A percentile compares a stretch with the other conserved stretches of the same genome.
phyloP scores from a whole-genome alignment of 257 asterid species.

The Nicotiana tabacum region DNA sequence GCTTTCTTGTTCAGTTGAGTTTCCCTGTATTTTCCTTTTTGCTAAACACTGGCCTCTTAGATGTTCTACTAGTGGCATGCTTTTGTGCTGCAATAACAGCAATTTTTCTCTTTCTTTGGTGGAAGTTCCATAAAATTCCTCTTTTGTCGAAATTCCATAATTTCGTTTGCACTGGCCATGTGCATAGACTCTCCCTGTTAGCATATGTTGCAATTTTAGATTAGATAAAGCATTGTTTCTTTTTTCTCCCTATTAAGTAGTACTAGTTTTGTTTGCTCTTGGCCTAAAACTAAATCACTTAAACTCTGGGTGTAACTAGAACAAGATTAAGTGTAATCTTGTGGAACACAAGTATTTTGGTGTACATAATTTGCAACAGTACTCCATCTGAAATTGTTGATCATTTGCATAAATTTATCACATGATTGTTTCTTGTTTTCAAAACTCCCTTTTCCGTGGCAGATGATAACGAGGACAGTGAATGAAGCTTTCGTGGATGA shows the following conservation, averaged over 20 bases:
- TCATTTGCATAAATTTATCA: neutral
- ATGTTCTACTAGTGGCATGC: neutral
- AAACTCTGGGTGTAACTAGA: neutral
- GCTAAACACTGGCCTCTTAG: neutral
- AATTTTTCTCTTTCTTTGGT: neutral
- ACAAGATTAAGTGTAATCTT: neutral
- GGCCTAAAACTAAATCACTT: slow-evolving; percentile 4
- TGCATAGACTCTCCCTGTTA: neutral
- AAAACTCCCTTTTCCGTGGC: slow-evolving; percentile 25
- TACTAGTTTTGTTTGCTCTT: neutral
- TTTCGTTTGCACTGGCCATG: neutral
- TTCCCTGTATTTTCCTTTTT: neutral
- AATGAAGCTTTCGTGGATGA: slow-evolving; percentile 26
- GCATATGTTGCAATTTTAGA: too few species aligned
- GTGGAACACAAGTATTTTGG: neutral
- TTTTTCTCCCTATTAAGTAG: neutral
- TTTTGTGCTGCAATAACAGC: neutral
- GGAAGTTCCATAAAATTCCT: neutral
- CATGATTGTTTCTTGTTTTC: neutral
- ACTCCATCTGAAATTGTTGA: neutral
- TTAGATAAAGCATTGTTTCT: neutral
- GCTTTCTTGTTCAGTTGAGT: neutral
- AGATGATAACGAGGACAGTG: slow-evolving; percentile 60
- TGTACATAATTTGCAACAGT: neutral
- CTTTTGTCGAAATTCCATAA: neutral